Conservation (phyloP, 2,329 filamentous ascomycete genomes). For the Claviceps purpurea region DNA sequence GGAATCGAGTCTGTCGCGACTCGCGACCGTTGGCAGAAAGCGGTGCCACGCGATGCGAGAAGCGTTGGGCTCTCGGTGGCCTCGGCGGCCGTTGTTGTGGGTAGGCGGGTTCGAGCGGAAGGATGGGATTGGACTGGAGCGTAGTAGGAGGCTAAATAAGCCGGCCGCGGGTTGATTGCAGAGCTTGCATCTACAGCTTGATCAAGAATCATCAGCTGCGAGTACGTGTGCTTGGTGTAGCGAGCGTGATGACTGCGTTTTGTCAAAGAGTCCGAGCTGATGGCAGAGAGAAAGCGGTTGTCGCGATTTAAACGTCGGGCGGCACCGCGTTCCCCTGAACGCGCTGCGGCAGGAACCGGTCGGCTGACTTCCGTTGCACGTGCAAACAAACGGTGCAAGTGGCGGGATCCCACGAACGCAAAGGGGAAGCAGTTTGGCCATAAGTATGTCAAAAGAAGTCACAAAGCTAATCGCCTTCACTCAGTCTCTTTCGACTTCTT, state of each 20-base stretch:
- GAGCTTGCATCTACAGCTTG: not conserved
- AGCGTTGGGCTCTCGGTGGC: not conserved
- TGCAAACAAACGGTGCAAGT: not conserved
- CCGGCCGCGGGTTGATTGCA: not conserved
- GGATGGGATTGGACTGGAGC: not conserved
- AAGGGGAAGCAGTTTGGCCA: not conserved
- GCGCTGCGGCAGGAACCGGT: not conserved
- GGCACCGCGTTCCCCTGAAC: not conserved
- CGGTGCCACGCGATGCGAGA: not conserved
- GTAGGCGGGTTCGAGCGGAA: not conserved
- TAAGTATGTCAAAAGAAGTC: not conserved
- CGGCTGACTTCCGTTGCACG: not conserved
- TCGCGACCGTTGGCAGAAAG: not conserved
- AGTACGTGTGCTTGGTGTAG: not conserved
- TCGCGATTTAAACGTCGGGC: not conserved
- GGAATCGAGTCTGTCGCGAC: not conserved
- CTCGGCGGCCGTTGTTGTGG: not conserved
- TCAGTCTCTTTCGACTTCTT: too few species aligned
- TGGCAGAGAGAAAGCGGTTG: not conserved
- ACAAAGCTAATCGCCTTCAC: too few species aligned
- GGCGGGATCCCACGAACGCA: not conserved
- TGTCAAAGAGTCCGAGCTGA: not conserved
- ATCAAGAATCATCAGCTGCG: not conserved
- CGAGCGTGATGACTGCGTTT: not conserved
- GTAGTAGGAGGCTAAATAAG: too few species aligned